phyloP scores from a whole-genome alignment of 73 alveolate genomes.

The Durusdinium trenchii region DNA sequence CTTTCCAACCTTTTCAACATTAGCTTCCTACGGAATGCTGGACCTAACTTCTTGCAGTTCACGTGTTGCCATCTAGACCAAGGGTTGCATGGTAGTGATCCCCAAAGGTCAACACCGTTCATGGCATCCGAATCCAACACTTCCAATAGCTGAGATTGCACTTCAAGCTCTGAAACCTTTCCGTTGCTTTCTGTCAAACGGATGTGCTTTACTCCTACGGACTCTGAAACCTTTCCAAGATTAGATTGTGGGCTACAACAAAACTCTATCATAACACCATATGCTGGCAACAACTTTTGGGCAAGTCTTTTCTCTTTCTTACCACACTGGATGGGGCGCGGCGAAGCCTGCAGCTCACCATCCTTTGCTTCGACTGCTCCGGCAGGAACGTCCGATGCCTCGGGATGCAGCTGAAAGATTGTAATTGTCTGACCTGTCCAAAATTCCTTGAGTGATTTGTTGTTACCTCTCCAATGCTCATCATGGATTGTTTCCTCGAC shows the following conservation, averaged over 20 bases:
- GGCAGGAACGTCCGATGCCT: background rate
- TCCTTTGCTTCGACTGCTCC: background rate
- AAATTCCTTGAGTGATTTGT: background rate
- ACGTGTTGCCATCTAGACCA: background rate
- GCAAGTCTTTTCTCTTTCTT: background rate
- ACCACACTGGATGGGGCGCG: background rate
- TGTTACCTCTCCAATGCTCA: constrained; percentile 2
- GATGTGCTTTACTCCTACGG: background rate
- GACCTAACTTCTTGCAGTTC: background rate
- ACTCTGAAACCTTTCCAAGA: background rate
- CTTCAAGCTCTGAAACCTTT: background rate
- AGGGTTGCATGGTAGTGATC: background rate
- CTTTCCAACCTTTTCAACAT: background rate
- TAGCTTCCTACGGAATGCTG: background rate
- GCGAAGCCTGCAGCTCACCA: background rate
- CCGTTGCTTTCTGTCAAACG: background rate
- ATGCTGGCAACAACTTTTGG: background rate
- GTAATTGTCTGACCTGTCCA: constrained; percentile 24
- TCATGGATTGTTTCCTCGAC: background rate
- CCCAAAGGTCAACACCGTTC: constrained; percentile 29
- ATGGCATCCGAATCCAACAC: background rate
- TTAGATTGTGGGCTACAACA: background rate
- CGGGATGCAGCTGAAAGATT: background rate
- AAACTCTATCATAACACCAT: background rate
- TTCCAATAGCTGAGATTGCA: background rate